phyloP scores from a whole-genome alignment of 2,329 filamentous ascomycete genomes.

The Aspergillus pseudoglaucus region DNA sequence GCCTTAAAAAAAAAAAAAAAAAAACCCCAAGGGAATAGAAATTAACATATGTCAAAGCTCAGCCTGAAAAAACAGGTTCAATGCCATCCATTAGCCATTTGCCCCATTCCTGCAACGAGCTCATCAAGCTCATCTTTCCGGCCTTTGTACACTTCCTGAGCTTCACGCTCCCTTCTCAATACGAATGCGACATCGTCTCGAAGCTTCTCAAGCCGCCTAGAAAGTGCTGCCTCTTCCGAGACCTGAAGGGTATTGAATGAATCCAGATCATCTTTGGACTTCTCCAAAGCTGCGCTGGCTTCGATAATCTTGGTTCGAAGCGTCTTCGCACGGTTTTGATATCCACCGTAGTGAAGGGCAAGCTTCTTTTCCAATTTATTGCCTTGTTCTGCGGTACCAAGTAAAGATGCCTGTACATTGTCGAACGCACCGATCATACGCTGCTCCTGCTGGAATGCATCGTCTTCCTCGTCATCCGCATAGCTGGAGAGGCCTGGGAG shows the following conservation, averaged over 20 bases:
- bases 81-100: constrained; percentile 34
- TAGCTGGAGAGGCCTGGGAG: constrained; percentile 79
- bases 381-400: constrained; percentile 67
- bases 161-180: constrained; percentile 75
- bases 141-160: constrained; percentile 75
- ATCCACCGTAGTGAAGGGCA: constrained; percentile 78
- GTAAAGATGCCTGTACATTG: constrained; percentile 65
- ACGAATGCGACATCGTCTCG: constrained; percentile 80
- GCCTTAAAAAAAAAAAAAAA: background rate
- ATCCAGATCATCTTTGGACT: constrained; percentile 64
- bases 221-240: constrained; percentile 71
- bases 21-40: background rate
- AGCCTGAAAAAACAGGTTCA: constrained; percentile 11
- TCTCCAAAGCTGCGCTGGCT: constrained; percentile 66
- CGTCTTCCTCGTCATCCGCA: constrained; percentile 66
- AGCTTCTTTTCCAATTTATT: constrained; percentile 93
- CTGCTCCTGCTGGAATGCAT: constrained; percentile 49
- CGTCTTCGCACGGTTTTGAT: constrained; percentile 76
- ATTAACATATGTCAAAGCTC: background rate
- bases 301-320: constrained; percentile 73
- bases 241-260: constrained; percentile 69
- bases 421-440: constrained; percentile 68
- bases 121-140: constrained; percentile 70
- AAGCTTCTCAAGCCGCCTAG: constrained; percentile 63
- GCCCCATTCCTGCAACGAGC: constrained; percentile 38